phyloP scores from a whole-genome alignment of 148 eudicot species.

The Camellia granthamiana region DNA sequence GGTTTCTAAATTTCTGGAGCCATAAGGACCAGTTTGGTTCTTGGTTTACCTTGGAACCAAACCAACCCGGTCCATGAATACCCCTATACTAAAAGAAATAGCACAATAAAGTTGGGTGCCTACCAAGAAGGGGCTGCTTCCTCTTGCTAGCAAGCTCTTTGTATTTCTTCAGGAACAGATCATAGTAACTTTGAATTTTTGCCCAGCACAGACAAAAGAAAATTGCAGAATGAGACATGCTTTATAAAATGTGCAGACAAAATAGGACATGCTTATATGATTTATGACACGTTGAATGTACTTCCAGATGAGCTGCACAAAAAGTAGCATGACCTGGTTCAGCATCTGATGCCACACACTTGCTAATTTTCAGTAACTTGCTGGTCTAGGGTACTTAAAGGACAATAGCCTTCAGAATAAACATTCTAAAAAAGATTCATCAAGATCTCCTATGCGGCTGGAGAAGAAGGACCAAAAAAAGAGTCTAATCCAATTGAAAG shows the following conservation, averaged over 20 bases:
- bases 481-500: neutral
- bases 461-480: neutral
- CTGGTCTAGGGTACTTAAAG: neutral
- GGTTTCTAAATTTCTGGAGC: no score
- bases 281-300: neutral
- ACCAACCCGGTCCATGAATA: no score
- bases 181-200: constrained; percentile 24
- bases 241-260: neutral
- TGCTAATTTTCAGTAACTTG: neutral
- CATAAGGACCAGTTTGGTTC: no score
- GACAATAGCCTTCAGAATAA: neutral
- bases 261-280: neutral
- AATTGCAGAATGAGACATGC: neutral
- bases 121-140: constrained; percentile 28
- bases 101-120: neutral
- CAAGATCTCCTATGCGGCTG: neutral
- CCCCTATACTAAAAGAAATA: no score
- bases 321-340: neutral
- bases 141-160: constrained; percentile 12
- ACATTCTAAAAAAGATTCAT: neutral
- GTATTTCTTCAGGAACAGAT: constrained; percentile 26
- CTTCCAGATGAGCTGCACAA: neutral
- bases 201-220: neutral
- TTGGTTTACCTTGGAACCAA: no score
- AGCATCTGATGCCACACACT: neutral